Conservation (phyloP, 225 moss, liverwort and hornwort genomes). For the Lunularia cruciata region DNA sequence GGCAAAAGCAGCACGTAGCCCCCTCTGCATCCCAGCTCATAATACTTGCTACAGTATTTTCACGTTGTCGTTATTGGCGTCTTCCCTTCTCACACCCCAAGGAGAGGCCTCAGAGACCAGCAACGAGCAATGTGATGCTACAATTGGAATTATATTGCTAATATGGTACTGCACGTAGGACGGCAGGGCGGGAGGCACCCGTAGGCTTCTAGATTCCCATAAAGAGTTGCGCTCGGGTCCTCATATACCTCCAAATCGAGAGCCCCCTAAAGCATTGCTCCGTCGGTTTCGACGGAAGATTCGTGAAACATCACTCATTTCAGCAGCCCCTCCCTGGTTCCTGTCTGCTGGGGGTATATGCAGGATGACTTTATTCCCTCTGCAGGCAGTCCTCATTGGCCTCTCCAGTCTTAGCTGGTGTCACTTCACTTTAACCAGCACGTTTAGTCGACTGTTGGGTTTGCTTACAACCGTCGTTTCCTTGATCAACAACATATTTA, state of each 20-base stretch:
- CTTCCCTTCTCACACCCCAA: background rate
- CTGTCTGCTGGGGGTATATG: background rate
- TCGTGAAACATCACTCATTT: background rate
- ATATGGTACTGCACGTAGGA: slow-evolving; percentile 10
- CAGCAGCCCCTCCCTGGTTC: background rate
- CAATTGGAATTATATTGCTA: background rate
- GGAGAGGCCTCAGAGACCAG: background rate
- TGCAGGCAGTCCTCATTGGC: background rate
- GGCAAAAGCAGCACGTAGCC: slow-evolving; percentile 8
- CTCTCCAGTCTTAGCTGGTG: background rate
- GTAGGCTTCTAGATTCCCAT: slow-evolving; percentile 9
- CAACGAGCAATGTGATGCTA: background rate
- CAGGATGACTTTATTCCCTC: background rate
- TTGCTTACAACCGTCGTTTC: no score
- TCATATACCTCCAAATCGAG: slow-evolving; percentile 5
- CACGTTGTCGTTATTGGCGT: slow-evolving; percentile 3
- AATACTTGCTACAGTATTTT: background rate
- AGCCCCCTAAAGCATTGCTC: background rate
- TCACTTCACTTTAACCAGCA: background rate
- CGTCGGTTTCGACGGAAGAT: background rate
- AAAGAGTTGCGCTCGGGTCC: slow-evolving; percentile 1
- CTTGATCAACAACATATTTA: no score
- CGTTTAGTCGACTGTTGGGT: no score
- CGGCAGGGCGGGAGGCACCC: background rate
- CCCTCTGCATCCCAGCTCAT: background rate